These are phyloP conservation scores for Xylariaceae sp. DNA, from an alignment of 2,329 filamentous ascomycete genomes.

Conservation along the genomic window DNA sequence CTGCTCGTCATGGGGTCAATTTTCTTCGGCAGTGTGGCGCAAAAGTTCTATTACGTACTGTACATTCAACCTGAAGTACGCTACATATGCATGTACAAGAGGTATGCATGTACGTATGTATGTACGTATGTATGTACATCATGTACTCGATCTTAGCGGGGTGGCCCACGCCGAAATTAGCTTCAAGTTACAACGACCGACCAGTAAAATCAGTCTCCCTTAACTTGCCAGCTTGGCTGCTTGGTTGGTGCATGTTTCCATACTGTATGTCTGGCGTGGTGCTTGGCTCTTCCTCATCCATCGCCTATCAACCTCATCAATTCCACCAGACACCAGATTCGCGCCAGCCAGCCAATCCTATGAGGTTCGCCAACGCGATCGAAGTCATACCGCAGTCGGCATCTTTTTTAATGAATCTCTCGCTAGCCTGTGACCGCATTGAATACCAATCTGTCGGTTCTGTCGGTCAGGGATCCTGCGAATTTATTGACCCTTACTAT, in stretches of 20 bases:
- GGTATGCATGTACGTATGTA: too few relatives aligned
- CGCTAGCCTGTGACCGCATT: too few relatives aligned
- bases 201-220: background rate
- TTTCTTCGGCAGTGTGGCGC: background rate
- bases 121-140: too few relatives aligned
- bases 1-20: too few relatives aligned
- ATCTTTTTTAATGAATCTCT: constrained; percentile 4
- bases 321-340: background rate
- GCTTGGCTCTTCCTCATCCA: constrained; percentile 10
- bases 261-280: constrained; percentile 4
- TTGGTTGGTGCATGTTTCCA: background rate
- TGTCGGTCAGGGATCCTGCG: background rate
- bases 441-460: background rate
- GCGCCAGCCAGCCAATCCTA: constrained; percentile 27
- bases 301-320: background rate
- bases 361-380: constrained; percentile 27
- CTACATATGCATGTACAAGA: too few relatives aligned
- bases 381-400: constrained; percentile 15
- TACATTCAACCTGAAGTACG: too few relatives aligned
- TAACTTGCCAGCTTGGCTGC: constrained; percentile 14
- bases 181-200: background rate
- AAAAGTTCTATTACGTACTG: background rate
- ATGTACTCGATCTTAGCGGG: too few relatives aligned
- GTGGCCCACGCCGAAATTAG: constrained; percentile 6
- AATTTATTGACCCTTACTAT: constrained; percentile 2